Evolutionary conservation across 2,329 filamentous ascomycete genomes (phyloP), one percentile per base, ranked within the genome.

Genomic region (Akanthomyces uredinophilus): DNA sequence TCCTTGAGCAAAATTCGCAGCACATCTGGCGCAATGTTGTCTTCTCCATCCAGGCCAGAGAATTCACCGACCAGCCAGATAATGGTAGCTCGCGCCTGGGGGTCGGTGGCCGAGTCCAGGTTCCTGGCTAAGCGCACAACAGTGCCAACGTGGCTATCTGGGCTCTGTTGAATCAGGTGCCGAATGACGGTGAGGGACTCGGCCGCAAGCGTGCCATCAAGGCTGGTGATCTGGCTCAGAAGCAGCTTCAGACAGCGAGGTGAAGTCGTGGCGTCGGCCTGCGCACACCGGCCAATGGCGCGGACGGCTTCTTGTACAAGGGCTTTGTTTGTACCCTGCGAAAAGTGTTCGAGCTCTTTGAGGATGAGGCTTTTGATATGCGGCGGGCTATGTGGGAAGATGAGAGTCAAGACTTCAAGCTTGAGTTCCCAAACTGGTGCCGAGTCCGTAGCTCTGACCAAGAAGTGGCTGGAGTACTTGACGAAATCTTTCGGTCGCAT

Each of bases 61-160:
- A 96, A 98, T 74, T 99, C 95, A 51, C 95, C 95, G 0, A 98
- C 93, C 0, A 99, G 85, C 95, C 95, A 99, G 68, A 99, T 90
- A 65, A 99, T 97, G 55, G 91, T 96, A 3, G 95, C 95, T 66
- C 95, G 84, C 4, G 95, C 95, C 64, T 92, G 89, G 1, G 95
- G 87, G 64, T 95, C 93, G 0, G 90, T 91, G 1, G 92, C 91
- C 4, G 89, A 90, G 70, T 97, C 95, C 2, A 99, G 84, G 65
- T 96, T 93, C 75, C 92, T 95, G 6, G 95, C 95, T 54, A 99
- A 78, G 52, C 92, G 85, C 39, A 98, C 86, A 1, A 98, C 92
- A 0, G 95, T 99, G 47, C 88, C 89, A 13, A 86, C 83, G 71
- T 99, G 95, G 4, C 87, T 86, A 32, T 85, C 78, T 0, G 94